phyloP scores from a whole-genome alignment of 176 grass and related monocot species.

The Guadua angustifolia region DNA sequence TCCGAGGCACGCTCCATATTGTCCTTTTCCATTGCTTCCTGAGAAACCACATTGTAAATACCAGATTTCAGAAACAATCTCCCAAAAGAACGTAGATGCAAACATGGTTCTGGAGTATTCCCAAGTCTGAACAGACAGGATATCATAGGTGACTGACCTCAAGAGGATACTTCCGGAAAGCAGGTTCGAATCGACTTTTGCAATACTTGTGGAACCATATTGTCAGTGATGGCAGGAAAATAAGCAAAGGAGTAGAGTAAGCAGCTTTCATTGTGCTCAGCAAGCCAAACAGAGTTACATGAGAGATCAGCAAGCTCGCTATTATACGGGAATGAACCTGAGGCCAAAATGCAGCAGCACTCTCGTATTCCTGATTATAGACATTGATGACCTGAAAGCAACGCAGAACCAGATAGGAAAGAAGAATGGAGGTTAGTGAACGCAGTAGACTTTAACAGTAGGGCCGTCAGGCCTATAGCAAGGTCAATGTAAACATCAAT shows the following conservation, averaged over 20 bases:
- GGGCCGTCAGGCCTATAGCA: background rate
- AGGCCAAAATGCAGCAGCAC: slow-evolving; percentile 88
- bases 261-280: slow-evolving; percentile 84
- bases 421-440: background rate
- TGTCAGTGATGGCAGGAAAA: slow-evolving; percentile 78
- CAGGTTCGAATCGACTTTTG: slow-evolving; percentile 88
- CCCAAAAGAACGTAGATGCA: background rate
- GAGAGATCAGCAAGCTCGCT: slow-evolving; percentile 83
- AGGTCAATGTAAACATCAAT: slow-evolving; percentile 17
- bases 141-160: slow-evolving; percentile 61
- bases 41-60: background rate
- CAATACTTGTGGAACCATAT: slow-evolving; percentile 96
- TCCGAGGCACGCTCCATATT: slow-evolving; percentile 70
- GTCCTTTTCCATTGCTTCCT: slow-evolving; percentile 99
- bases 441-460: background rate
- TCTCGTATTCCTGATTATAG: slow-evolving; percentile 97
- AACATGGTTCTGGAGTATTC: background rate
- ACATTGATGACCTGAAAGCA: slow-evolving; percentile 92
- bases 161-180: slow-evolving; percentile 89
- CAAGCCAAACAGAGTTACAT: slow-evolving; percentile 77
- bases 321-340: slow-evolving; percentile 89
- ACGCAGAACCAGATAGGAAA: slow-evolving; percentile 14
- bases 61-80: background rate
- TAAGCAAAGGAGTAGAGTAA: slow-evolving; percentile 82
- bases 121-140: background rate